Evolutionary conservation across 2,329 filamentous ascomycete genomes (phyloP), one percentile per base, ranked within the genome.

Genomic region (Nectriaceae sp.): DNA sequence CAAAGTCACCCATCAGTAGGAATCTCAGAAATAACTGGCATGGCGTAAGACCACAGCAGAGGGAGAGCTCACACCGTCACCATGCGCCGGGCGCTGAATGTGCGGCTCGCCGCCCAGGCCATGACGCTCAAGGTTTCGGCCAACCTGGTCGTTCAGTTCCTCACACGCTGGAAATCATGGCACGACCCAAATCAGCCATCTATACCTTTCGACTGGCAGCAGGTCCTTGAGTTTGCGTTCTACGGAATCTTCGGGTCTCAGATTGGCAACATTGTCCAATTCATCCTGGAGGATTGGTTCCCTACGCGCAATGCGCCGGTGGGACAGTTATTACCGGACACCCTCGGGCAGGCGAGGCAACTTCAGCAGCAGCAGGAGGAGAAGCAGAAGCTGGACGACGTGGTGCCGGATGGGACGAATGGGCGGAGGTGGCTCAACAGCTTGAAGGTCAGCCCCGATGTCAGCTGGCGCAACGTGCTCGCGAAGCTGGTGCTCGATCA

Each of bases 401-500:
- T 19, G 6, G n/a, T 5, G 16, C 8, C 8, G 13, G 8, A 10
- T 6, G 8, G 13, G 8, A 10, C 8, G 13, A 36, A 36, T 5
- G 8, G 33, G 10, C 49, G 24, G 6, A 50, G 26, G 21, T 45
- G 43, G 13, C 49, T 47, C 21, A 35, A 31, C 13, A 59, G 53
- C 42, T 45, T 59, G n/a, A 55, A 49, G 26, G 47, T 65, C 20
- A 53, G 55, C 11, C 50, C 57, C 3, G 57, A 62, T n/a, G 53
- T 68, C n/a, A 69, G 58, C 45, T 70, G 66, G 62, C 58, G 59
- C 41, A 70, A 70, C 42, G 57, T 70, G 42, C 39, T 66, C 15
- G 60, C 60, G 20, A 70, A 70, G 56, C 46, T 70, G 40, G 35
- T 70, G n/a, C 59, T 70, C 20, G 68, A 70, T 46, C 67, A 70